These are phyloP conservation scores for Ogataea methanolica DNA, from an alignment of 805 yeast species.

Conservation along the genomic window DNA sequence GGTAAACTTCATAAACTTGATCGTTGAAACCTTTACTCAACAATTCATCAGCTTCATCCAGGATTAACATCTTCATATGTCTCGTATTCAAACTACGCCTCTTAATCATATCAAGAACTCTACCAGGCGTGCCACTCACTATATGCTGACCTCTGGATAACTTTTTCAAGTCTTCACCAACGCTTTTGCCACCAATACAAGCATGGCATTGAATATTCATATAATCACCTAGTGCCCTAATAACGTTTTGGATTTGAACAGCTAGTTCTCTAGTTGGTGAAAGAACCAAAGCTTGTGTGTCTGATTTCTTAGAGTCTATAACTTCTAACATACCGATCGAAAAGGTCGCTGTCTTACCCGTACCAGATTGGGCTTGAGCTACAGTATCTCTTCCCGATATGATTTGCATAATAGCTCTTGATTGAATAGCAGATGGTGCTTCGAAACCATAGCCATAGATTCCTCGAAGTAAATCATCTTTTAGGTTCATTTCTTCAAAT, in stretches of 20 bases:
- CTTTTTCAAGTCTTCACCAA: constrained; percentile 82
- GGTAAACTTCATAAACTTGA: constrained; percentile 91
- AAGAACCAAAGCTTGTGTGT: constrained; percentile 88
- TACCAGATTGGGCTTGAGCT: constrained; percentile 88
- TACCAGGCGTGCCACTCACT: constrained; percentile 97
- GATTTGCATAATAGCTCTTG: constrained; percentile 74
- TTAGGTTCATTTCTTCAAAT: constrained; percentile 72
- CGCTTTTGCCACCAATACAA: constrained; percentile 94
- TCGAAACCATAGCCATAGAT: constrained; percentile 80
- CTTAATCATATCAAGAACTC: constrained; percentile 94
- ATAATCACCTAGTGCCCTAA: constrained; percentile 82
- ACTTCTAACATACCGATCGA: constrained; percentile 58
- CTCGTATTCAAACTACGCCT: constrained; percentile 80
- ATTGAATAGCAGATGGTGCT: constrained; percentile 77
- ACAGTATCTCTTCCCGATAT: constrained; percentile 68
- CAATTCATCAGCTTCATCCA: constrained; percentile 99
- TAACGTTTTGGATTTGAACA: constrained; percentile 90
- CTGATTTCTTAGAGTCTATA: constrained; percentile 65
- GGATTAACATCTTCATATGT: constrained; percentile 85
- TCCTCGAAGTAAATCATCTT: constrained; percentile 57
- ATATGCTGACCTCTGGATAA: constrained; percentile 84
- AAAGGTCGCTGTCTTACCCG: constrained; percentile 89
- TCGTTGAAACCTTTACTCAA: constrained; percentile 90
- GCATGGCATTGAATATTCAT: constrained; percentile 92
- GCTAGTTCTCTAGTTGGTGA: constrained; percentile 99